phyloP scores from a whole-genome alignment of 2,329 filamentous ascomycete genomes.

The Pseudocercospora macadamiae region DNA sequence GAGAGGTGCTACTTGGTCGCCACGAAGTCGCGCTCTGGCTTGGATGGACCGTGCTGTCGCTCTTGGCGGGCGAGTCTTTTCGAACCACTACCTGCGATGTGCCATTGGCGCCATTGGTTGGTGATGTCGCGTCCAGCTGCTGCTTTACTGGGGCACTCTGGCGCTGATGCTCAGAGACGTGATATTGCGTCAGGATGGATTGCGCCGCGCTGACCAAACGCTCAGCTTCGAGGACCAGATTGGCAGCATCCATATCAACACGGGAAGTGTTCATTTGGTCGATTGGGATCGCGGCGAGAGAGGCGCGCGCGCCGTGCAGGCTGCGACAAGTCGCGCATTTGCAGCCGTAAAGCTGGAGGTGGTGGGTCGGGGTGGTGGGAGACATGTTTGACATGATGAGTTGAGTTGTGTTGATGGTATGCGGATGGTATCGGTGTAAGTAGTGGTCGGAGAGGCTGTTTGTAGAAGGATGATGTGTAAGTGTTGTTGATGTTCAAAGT shows the following conservation, averaged over 20 bases:
- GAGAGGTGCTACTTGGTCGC: not conserved
- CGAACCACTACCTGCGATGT: too few species aligned
- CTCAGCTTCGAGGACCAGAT: conserved; percentile 12
- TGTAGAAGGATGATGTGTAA: conserved; percentile 7
- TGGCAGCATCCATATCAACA: conserved; percentile 10
- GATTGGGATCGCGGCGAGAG: conserved; percentile 6
- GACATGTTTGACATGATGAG: conserved; percentile 2
- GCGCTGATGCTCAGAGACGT: not conserved
- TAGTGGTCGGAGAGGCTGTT: not conserved
- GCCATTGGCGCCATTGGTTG: not conserved
- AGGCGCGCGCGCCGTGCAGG: conserved; percentile 9
- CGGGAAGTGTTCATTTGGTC: conserved; percentile 5
- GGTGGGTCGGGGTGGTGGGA: conserved; percentile 3
- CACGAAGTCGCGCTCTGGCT: not conserved
- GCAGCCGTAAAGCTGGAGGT: conserved; percentile 5
- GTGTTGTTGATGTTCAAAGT: conserved; percentile 8
- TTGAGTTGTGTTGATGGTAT: conserved; percentile 1
- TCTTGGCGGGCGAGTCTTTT: not conserved
- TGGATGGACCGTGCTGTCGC: not conserved
- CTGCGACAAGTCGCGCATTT: conserved; percentile 15
- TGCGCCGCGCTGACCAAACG: conserved; percentile 9
- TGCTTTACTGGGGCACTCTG: not conserved
- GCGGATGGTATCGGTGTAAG: conserved; percentile 6
- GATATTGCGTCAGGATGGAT: conserved; percentile 10
- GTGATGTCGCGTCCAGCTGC: not conserved